Percentiles rank a stretch among this genome's conserved stretches.
phyloP scores from a whole-genome alignment of 768 basidiomycete genomes.

The Psilocybe azurescens region DNA sequence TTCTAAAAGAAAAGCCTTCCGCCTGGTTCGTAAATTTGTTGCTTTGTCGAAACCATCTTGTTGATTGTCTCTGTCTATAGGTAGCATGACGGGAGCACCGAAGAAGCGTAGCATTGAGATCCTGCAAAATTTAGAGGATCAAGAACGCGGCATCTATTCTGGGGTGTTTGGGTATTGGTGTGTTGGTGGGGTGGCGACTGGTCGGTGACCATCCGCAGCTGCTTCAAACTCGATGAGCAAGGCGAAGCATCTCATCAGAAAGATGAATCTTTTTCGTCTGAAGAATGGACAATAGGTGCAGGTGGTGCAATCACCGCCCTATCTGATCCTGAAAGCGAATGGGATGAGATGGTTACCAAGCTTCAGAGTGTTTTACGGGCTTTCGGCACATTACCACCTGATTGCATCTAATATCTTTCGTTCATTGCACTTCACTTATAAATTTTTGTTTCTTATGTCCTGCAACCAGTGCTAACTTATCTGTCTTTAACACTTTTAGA shows the following conservation, averaged over 20 bases:
- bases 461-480: background rate
- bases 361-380: conserved; percentile 75
- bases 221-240: conserved; percentile 70
- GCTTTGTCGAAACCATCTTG: background rate
- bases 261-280: conserved; percentile 26
- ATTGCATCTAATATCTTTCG: conserved; percentile 8
- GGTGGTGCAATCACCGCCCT: conserved; percentile 98
- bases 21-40: conserved; percentile 61
- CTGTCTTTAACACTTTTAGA: background rate
- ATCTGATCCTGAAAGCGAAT: conserved; percentile 83
- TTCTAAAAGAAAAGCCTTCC: conserved; percentile 80
- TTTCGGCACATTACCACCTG: conserved; percentile 48
- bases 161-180: conserved; percentile 95
- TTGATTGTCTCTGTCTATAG: conserved; percentile 39
- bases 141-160: conserved; percentile 82
- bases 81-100: conserved; percentile 97
- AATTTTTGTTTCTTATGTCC: background rate
- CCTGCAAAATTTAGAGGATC: conserved; percentile 76
- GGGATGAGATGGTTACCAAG: conserved; percentile 95
- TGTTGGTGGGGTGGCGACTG: conserved; percentile 90
- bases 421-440: background rate
- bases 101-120: conserved; percentile 95
- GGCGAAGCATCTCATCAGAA: conserved; percentile 10
- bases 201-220: conserved; percentile 93
- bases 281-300: conserved; percentile 84